Evolutionary conservation across 352 stramenopile genomes (phyloP).

Genomic region (Phytopythium boreale): DNA sequence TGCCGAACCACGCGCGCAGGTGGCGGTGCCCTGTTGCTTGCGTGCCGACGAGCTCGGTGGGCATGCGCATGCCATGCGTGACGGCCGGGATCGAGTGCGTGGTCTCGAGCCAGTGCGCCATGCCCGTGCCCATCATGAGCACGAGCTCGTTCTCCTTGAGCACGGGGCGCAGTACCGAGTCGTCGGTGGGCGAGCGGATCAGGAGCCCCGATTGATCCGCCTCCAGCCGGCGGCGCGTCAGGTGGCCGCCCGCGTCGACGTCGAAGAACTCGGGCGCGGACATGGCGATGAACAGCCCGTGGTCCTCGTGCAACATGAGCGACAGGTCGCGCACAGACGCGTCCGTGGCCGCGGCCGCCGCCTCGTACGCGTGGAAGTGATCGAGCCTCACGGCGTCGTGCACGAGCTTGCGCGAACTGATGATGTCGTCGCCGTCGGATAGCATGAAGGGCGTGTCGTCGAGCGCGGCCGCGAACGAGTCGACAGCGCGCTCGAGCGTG

Average conservation of each 20-base stretch:
- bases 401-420: conserved; percentile 37
- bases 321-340: conserved; percentile 30
- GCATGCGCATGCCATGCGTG: conserved; percentile 21
- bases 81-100: conserved; percentile 10
- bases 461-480: conserved; percentile 31
- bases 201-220: conserved; percentile 8
- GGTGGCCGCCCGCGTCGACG: conserved; percentile 14
- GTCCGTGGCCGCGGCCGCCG: conserved; percentile 5
- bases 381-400: conserved; percentile 45
- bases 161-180: conserved; percentile 5
- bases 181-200: conserved; percentile 20
- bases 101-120: conserved; percentile 13
- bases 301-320: conserved; percentile 52
- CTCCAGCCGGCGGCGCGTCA: neutral
- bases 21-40: neutral
- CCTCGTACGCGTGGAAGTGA: conserved; percentile 68
- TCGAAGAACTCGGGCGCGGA: conserved; percentile 44
- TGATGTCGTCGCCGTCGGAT: conserved; percentile 26
- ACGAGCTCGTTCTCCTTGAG: conserved; percentile 19
- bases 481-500: conserved; percentile 36
- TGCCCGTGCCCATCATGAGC: conserved; percentile 21
- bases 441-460: conserved; percentile 37
- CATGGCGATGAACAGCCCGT: conserved; percentile 57
- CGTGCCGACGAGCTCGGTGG: conserved; percentile 2
- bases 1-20: conserved; percentile 11